These are phyloP conservation scores for Stephanodiscus triporus DNA, from an alignment of 108 stramenopile species.

Conservation along the genomic window DNA sequence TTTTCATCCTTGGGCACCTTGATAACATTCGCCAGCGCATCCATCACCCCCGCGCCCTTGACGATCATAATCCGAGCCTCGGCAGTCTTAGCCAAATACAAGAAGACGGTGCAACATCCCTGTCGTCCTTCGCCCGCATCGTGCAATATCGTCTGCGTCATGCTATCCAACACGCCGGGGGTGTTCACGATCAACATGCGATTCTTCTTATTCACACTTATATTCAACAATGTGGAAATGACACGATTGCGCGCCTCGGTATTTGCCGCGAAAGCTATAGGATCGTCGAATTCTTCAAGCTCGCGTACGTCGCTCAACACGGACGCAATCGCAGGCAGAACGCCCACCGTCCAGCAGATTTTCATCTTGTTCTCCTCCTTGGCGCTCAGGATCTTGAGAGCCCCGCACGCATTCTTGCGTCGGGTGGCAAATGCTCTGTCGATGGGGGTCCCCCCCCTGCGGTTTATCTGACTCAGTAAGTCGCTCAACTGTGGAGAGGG, in stretches of 20 bases:
- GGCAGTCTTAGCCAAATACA: conserved; percentile 64
- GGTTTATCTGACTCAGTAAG: conserved; percentile 56
- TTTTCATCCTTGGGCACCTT: conserved; percentile 28
- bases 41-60: conserved; percentile 63
- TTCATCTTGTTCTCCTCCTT: conserved; percentile 61
- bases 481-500: conserved; percentile 60
- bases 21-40: conserved; percentile 58
- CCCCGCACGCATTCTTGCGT: conserved; percentile 85
- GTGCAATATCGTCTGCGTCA: conserved; percentile 51
- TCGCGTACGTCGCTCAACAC: conserved; percentile 55
- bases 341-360: conserved; percentile 80
- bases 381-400: conserved; percentile 74
- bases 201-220: conserved; percentile 67
- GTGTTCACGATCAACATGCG: conserved; percentile 71
- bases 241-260: conserved; percentile 65
- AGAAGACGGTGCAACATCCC: conserved; percentile 66
- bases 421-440: conserved; percentile 73
- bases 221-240: conserved; percentile 61
- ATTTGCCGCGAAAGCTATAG: conserved; percentile 50
- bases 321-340: conserved; percentile 67
- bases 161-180: conserved; percentile 59
- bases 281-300: conserved; percentile 35
- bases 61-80: conserved; percentile 70
- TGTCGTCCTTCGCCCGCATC: conserved; percentile 63
- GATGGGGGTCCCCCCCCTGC: conserved; percentile 28